phyloP scores from a whole-genome alignment of 345 rosid species.

The Erodium maritimum region DNA sequence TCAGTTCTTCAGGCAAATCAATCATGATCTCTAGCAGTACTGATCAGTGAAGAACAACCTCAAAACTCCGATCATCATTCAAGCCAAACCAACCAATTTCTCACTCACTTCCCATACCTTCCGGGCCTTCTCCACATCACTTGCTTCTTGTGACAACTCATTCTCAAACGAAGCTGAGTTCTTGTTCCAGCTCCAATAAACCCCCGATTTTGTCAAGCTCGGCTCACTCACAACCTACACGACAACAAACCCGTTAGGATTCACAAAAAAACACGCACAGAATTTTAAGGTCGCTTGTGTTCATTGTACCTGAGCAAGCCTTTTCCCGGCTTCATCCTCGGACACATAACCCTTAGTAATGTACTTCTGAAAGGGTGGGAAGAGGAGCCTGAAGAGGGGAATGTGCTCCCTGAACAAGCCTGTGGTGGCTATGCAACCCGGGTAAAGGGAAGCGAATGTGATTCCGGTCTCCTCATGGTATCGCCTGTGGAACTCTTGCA shows the following conservation, averaged over 20 bases:
- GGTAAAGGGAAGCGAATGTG: slow-evolving; percentile 85
- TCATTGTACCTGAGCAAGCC: slow-evolving; percentile 73
- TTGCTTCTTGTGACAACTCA: slow-evolving; percentile 85
- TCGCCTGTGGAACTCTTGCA: slow-evolving; percentile 95
- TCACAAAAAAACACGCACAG: neutral
- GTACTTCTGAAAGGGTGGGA: slow-evolving; percentile 96
- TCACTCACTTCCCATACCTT: slow-evolving; percentile 93
- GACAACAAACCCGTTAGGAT: slow-evolving; percentile 6
- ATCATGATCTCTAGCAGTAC: neutral
- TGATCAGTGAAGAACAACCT: neutral
- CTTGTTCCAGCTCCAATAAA: slow-evolving; percentile 99
- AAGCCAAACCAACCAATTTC: slow-evolving; percentile 88
- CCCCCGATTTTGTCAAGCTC: slow-evolving; percentile 80
- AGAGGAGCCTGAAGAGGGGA: slow-evolving; percentile 73
- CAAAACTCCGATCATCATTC: slow-evolving; percentile 8
- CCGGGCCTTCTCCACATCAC: slow-evolving; percentile 71
- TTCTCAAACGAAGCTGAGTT: slow-evolving; percentile 86
- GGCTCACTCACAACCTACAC: slow-evolving; percentile 73
- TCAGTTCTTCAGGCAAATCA: too few species aligned
- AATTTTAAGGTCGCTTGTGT: neutral
- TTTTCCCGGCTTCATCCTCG: slow-evolving; percentile 83
- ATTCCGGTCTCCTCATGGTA: slow-evolving; percentile 80
- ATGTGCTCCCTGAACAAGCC: slow-evolving; percentile 97
- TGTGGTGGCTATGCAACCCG: slow-evolving; percentile 96
- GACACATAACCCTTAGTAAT: slow-evolving; percentile 93